Evolutionary conservation across 1,139 yeast species (phyloP), one percentile per base, ranked within the genome.

Genomic region (Lipomyces yarrowii): DNA sequence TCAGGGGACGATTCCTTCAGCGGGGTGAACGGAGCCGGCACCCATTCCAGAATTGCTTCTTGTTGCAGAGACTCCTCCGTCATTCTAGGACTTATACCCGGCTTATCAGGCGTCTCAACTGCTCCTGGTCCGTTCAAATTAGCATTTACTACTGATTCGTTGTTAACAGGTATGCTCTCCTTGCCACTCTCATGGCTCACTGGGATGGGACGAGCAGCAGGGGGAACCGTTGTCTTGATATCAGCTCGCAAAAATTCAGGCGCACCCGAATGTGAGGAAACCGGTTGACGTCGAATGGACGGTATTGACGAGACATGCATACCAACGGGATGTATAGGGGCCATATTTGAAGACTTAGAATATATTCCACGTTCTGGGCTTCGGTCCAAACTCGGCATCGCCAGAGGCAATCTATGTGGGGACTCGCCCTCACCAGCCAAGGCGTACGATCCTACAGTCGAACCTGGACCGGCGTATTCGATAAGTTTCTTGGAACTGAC

Each of bases 381-480:
- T 37, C 4, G n/a, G 42, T 15, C 42, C n/a, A 13, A 5, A 37
- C 15, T 37, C 42, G 4, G 42, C 42, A 37, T 37, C 42, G 1
- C 42, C 42, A 3, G 42, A 10, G 13, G 15, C 15, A n/a, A 5
- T 15, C 10, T 13, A 13, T 4, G 15, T 2, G 42, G 6, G 15
- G n/a, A 37, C 42, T 10, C n/a, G 35, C 7, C 42, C 8, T 53
- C 46, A 15, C 18, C 57, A n/a, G 48, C 21, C 3, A 60, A 61
- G 8, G 60, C 60, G 37, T 57, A 57, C 5, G 64, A 57, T 2
- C 42, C 26, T 1, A 55, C 52, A 10, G 64, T 61, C 26, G 64
- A 62, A n/a, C 61, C 33, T n/a, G 48, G 21, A 6, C 57, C 56
- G 26, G 58, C 59, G 52, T 30, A 5, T 52, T 21, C 32, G 57